Conservation (phyloP, 495 filamentous ascomycete genomes). For the Talaromyces adpressus region DNA sequence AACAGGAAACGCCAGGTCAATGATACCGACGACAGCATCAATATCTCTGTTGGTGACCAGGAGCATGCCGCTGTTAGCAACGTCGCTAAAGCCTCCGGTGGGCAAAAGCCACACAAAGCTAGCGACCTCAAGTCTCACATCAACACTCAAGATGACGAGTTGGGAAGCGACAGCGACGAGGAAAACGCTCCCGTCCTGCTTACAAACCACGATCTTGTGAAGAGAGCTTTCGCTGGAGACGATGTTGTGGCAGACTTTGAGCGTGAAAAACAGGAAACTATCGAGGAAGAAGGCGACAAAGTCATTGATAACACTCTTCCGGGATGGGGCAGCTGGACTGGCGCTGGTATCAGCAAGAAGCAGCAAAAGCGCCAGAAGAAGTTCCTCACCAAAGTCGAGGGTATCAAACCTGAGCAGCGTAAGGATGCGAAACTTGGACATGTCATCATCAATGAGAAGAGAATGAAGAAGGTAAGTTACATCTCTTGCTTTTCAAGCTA, state of each 20-base stretch:
- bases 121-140: constrained; percentile 6
- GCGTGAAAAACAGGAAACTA: constrained; percentile 66
- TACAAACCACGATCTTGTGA: constrained; percentile 74
- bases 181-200: constrained; percentile 56
- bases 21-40: constrained; percentile 29
- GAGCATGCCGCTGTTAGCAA: constrained; percentile 14
- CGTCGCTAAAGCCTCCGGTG: constrained; percentile 10
- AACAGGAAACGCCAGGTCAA: constrained; percentile 25
- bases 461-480: constrained; percentile 67
- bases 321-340: constrained; percentile 89
- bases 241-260: constrained; percentile 81
- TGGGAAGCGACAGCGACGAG: constrained; percentile 47
- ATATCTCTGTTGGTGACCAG: constrained; percentile 29
- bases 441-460: constrained; percentile 92
- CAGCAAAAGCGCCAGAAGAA: constrained; percentile 54
- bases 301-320: constrained; percentile 77
- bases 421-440: constrained; percentile 74
- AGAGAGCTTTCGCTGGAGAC: constrained; percentile 81
- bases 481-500: background rate
- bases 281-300: constrained; percentile 78
- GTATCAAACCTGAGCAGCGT: constrained; percentile 68
- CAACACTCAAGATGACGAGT: constrained; percentile 8
- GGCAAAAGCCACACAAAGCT: constrained; percentile 18
- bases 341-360: constrained; percentile 65
- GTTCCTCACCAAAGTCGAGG: constrained; percentile 62